These are phyloP conservation scores for Triticum urartu DNA, from an alignment of 176 grass and related monocot species.

Conservation along the genomic window DNA sequence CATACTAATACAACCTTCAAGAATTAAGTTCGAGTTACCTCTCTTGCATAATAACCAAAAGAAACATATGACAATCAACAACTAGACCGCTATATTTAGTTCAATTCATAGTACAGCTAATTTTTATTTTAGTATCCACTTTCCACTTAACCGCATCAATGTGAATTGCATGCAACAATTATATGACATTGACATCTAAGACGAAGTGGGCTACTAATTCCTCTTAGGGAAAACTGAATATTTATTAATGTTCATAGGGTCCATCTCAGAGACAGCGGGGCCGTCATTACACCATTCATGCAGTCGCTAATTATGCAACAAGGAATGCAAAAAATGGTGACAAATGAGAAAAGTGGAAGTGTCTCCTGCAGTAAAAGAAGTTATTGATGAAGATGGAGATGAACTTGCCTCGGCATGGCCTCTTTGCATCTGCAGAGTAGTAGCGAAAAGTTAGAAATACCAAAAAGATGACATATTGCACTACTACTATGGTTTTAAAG, in stretches of 20 bases:
- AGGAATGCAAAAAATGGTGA: background rate
- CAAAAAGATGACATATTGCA: constrained; percentile 12
- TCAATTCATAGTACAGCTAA: background rate
- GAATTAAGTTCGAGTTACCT: background rate
- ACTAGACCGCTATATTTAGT: background rate
- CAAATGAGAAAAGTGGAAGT: constrained; percentile 19
- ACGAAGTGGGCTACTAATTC: background rate
- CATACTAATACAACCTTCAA: background rate
- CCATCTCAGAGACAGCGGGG: too few species aligned
- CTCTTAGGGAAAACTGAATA: background rate
- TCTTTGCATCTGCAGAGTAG: constrained; percentile 81
- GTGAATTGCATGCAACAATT: background rate
- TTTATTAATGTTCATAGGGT: background rate
- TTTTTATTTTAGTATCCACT: background rate
- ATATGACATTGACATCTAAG: background rate
- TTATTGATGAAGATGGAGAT: constrained; percentile 24
- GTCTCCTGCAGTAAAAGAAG: constrained; percentile 11
- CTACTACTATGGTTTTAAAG: background rate
- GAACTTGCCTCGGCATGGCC: constrained; percentile 81
- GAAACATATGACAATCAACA: background rate
- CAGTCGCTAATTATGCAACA: too few species aligned
- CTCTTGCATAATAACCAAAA: background rate
- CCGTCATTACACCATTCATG: too few species aligned
- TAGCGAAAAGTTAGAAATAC: constrained; percentile 29
- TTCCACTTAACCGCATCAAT: background rate